phyloP scores from a whole-genome alignment of 805 yeast genomes.

The Cyberlindnera veronae region DNA sequence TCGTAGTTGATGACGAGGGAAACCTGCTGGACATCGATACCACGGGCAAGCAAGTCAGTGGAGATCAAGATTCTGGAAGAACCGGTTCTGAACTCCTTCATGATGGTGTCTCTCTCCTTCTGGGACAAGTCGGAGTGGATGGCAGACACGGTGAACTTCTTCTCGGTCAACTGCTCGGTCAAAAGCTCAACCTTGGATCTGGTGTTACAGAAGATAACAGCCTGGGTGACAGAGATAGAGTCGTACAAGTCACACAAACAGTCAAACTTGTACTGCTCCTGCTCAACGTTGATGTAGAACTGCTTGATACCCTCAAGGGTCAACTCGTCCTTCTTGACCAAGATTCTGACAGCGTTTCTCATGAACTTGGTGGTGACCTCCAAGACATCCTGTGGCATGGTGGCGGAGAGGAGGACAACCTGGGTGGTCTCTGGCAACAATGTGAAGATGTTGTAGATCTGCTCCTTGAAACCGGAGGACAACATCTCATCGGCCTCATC shows the following conservation, averaged over 20 bases:
- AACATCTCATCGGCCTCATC: slow-evolving; percentile 99
- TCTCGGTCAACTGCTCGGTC: slow-evolving; percentile 65
- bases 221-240: slow-evolving; percentile 92
- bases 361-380: slow-evolving; percentile 89
- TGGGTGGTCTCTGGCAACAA: slow-evolving; percentile 86
- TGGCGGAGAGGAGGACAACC: slow-evolving; percentile 92
- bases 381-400: slow-evolving; percentile 89
- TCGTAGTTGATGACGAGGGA: slow-evolving; percentile 94
- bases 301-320: slow-evolving; percentile 96
- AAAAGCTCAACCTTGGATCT: slow-evolving; percentile 91
- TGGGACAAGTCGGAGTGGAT: slow-evolving; percentile 98
- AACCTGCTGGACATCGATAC: slow-evolving; percentile 97
- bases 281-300: slow-evolving; percentile 83
- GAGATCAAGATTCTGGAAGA: slow-evolving; percentile 89
- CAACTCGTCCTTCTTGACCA: slow-evolving; percentile 93
- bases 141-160: slow-evolving; percentile 87
- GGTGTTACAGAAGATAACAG: slow-evolving; percentile 97
- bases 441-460: slow-evolving; percentile 89
- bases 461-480: slow-evolving; percentile 90
- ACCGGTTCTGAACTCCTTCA: slow-evolving; percentile 95
- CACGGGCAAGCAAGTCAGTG: slow-evolving; percentile 96
- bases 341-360: slow-evolving; percentile 90
- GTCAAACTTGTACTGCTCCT: slow-evolving; percentile 93
- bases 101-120: slow-evolving; percentile 87
- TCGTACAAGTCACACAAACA: slow-evolving; percentile 93